These are phyloP conservation scores for Brassica nigra DNA, from an alignment of 345 rosid genomes.

Conservation along the genomic window DNA sequence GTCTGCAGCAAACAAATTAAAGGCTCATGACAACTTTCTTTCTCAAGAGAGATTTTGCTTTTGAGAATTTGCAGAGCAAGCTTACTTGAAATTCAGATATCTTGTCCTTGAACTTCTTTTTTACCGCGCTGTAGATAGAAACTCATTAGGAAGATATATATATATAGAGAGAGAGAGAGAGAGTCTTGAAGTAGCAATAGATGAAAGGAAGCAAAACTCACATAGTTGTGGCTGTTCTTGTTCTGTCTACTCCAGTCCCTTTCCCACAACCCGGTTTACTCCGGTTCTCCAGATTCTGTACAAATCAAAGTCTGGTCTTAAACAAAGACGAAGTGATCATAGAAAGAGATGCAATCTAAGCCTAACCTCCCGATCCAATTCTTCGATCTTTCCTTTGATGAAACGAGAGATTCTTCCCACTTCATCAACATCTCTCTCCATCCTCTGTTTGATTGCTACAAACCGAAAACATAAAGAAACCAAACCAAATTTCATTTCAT, in stretches of 20 bases:
- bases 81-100: conserved; percentile 89
- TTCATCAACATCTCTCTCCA: conserved; percentile 97
- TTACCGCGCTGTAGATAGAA: conserved; percentile 57
- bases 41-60: neutral
- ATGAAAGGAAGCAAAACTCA: conserved; percentile 37
- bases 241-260: conserved; percentile 91
- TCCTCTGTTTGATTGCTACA: conserved; percentile 84
- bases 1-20: conserved; percentile 47
- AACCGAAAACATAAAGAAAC: neutral
- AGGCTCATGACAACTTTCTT: neutral
- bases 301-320: neutral
- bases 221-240: conserved; percentile 88
- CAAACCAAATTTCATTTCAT: neutral
- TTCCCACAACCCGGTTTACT: conserved; percentile 91
- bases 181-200: conserved; percentile 29
- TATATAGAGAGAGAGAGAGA: neutral
- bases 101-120: conserved; percentile 91
- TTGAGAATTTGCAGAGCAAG: neutral
- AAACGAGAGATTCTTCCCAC: conserved; percentile 78
- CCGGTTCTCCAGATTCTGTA: conserved; percentile 82
- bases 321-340: neutral
- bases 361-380: conserved; percentile 79
- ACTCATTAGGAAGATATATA: neutral
- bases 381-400: conserved; percentile 81
- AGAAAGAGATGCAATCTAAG: conserved; percentile 12